Evolutionary conservation across 1,284 basidiomycete species (phyloP).

Genomic region (Fomitopsis schrenkii): DNA sequence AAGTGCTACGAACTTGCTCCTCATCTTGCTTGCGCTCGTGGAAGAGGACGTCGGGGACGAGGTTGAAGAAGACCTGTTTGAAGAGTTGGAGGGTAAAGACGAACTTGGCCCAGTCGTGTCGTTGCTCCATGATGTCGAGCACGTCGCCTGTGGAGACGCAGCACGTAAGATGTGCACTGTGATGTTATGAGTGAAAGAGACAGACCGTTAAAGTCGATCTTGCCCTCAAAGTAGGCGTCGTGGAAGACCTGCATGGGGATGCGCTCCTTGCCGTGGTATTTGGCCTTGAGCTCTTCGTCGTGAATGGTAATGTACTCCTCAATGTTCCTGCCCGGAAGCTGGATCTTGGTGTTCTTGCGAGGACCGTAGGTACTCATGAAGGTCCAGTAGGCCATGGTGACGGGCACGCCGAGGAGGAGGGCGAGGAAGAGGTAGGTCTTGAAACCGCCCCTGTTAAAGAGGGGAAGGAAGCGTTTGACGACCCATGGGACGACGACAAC

Average conservation of each 20-base stretch:
- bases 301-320: slow-evolving; percentile 91
- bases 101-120: slow-evolving; percentile 96
- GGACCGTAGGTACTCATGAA: slow-evolving; percentile 80
- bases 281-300: slow-evolving; percentile 74
- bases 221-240: slow-evolving; percentile 96
- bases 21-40: slow-evolving; percentile 92
- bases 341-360: slow-evolving; percentile 84
- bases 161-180: slow-evolving; percentile 6
- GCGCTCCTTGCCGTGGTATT: slow-evolving; percentile 83
- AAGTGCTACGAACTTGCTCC: slow-evolving; percentile 95
- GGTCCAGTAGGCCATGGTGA: slow-evolving; percentile 88
- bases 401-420: slow-evolving; percentile 71
- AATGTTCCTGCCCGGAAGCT: slow-evolving; percentile 82
- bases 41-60: slow-evolving; percentile 91
- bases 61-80: slow-evolving; percentile 87
- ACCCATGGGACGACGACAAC: slow-evolving; percentile 79
- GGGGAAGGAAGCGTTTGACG: slow-evolving; percentile 73
- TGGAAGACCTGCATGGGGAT: slow-evolving; percentile 98
- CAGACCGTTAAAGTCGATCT: slow-evolving; percentile 92
- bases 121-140: slow-evolving; percentile 89
- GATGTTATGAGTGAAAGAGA: slow-evolving; percentile 12
- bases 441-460: slow-evolving; percentile 75
- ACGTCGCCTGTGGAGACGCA: slow-evolving; percentile 68
- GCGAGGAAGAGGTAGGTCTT: slow-evolving; percentile 85
- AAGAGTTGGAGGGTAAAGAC: slow-evolving; percentile 84